phyloP scores from a whole-genome alignment of 2,329 filamentous ascomycete species.

The Fusarium fracticaudum region DNA sequence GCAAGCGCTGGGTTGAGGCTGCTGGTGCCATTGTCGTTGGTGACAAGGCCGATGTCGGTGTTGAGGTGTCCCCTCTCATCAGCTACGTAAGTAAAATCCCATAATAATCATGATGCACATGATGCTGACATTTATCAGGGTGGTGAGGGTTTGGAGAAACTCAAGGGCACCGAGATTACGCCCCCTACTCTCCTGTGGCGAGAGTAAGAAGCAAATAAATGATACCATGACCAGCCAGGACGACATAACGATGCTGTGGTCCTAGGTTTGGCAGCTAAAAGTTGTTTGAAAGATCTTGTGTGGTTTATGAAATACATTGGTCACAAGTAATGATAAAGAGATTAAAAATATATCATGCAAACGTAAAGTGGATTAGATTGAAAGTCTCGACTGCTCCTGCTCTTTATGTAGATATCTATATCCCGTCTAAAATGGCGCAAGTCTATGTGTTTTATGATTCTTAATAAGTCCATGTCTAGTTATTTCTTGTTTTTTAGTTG shows the following conservation, averaged over 20 bases:
- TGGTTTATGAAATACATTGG: background rate
- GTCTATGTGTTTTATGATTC: conserved; percentile 35
- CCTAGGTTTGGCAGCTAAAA: conserved; percentile 11
- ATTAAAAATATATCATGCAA: conserved; percentile 1
- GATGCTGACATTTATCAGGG: conserved; percentile 52
- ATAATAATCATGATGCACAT: background rate
- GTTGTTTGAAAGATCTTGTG: conserved; percentile 1
- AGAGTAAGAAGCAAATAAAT: conserved; percentile 43
- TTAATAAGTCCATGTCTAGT: conserved; percentile 6
- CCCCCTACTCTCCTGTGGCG: conserved; percentile 63
- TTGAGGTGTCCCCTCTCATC: conserved; percentile 92
- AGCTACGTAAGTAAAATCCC: conserved; percentile 81
- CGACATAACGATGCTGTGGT: conserved; percentile 28
- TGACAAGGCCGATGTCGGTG: conserved; percentile 70
- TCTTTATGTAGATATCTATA: conserved; percentile 33
- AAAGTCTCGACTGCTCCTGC: conserved; percentile 23
- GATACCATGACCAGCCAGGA: conserved; percentile 26
- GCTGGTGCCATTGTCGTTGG: conserved; percentile 80
- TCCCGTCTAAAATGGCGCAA: conserved; percentile 31
- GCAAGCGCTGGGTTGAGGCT: conserved; percentile 83
- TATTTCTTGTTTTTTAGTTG: conserved; percentile 16
- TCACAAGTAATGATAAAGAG: conserved; percentile 21
- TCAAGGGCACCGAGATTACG: conserved; percentile 63
- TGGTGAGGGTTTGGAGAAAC: conserved; percentile 69
- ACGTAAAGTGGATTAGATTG: conserved; percentile 17